Evolutionary conservation across 1,139 yeast genomes (phyloP), one percentile per base, ranked within the genome.

Genomic region (Kluyveromyces marxianus): DNA sequence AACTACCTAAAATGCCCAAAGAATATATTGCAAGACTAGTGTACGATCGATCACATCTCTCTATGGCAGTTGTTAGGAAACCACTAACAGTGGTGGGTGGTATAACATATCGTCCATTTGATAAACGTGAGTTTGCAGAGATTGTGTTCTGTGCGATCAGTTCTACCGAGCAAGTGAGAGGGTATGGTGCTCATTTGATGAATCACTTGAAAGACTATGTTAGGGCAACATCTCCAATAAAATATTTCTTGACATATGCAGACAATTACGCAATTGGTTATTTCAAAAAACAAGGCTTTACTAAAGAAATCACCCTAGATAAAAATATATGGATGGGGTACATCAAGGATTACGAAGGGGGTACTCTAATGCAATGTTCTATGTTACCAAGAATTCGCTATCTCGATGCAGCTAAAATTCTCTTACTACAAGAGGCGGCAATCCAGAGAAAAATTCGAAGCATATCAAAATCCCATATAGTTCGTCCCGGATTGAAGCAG

Each of bases 181-280:
- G 98, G 35, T 94, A 92, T 61, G 99, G 99, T 65, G 98, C 98
- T 0, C 98, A 94, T 67, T 67, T 92, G 60, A 92, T 92, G 99
- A 92, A 94, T 66, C 99, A 92, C 68, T 70, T 92, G 54, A 92
- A 92, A 62, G 98, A 92, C 65, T 92, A 92, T 62, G 97, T 92
- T 39, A 74, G 90, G 55, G 85, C 92, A 26, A 89, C 97, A 0
- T 80, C 95, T 3, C 87, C 85, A 14, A 82, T 94, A 45, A 82
- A 79, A 67, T 84, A 92, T 63, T 94, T 94, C 61, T 67, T 92
- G 53, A 94, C 99, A 0, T 92, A 92, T 67, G 99, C 99, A 3
- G 99, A 92, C 70, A 92, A 92, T 67, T 92, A 92, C 67, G 99
- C 99, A 46, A 92, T 92, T 66, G 99, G 99, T 2, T 92, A 92